phyloP scores from a whole-genome alignment of 2,329 filamentous ascomycete species.

The Dactylellina leptospora region DNA sequence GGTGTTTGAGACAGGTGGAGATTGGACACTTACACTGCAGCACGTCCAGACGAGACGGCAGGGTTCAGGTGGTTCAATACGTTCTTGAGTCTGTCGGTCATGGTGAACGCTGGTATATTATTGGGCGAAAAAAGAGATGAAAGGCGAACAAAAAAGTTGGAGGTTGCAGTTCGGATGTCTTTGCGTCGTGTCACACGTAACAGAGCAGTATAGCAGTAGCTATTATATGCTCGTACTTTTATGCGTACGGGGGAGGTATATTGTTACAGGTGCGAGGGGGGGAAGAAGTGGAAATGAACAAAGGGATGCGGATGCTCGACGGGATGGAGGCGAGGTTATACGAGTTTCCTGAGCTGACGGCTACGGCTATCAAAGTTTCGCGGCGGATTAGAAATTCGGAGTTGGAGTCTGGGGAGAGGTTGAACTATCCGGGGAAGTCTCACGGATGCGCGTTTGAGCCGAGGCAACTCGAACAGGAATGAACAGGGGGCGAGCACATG shows the following conservation, averaged over 20 bases:
- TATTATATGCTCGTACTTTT: not conserved
- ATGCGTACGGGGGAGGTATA: not conserved
- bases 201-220: slow-evolving; percentile 17
- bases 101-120: slow-evolving; percentile 61
- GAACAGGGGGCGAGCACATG: slow-evolving; percentile 35
- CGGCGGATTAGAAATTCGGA: slow-evolving; percentile 20
- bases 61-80: slow-evolving; percentile 87
- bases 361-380: slow-evolving; percentile 22
- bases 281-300: not conserved
- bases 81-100: slow-evolving; percentile 87
- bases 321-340: slow-evolving; percentile 20
- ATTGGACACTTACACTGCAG: slow-evolving; percentile 73
- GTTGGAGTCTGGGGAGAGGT: not conserved
- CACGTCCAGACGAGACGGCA: slow-evolving; percentile 71
- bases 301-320: not conserved
- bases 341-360: slow-evolving; percentile 23
- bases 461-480: slow-evolving; percentile 36
- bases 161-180: slow-evolving; percentile 33
- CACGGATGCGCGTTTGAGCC: slow-evolving; percentile 47
- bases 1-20: slow-evolving; percentile 45
- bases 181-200: slow-evolving; percentile 13
- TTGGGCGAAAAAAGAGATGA: slow-evolving; percentile 42
- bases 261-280: not conserved
- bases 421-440: slow-evolving; percentile 35
- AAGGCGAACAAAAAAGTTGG: slow-evolving; percentile 4